Percentiles rank a stretch among this genome's conserved stretches.
These are phyloP conservation scores for Pestalotiopsis sp. DNA, from an alignment of 2,329 filamentous ascomycete genomes.

Conservation along the genomic window DNA sequence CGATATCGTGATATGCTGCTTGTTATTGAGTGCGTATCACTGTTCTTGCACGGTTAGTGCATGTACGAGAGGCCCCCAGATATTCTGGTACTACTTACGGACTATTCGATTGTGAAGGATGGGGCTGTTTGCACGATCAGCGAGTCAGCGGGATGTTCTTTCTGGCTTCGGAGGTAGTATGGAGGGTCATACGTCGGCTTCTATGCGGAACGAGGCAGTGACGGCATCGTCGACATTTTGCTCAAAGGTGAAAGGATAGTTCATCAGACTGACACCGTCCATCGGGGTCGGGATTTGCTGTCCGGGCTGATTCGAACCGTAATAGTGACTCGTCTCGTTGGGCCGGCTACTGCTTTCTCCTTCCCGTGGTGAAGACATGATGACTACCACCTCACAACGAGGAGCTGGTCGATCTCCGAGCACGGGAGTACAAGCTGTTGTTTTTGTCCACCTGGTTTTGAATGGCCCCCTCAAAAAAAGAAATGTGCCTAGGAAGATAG, in stretches of 20 bases:
- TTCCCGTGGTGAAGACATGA: neutral
- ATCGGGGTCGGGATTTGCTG: neutral
- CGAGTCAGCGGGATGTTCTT: neutral
- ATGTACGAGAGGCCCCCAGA: conserved; percentile 1
- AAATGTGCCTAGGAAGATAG: neutral
- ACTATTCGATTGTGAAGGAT: conserved; percentile 4
- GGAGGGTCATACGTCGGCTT: conserved; percentile 14
- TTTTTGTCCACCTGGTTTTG: neutral
- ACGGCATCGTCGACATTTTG: conserved; percentile 12
- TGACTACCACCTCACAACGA: neutral
- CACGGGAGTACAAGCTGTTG: neutral
- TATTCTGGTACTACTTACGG: neutral
- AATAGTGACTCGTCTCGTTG: neutral
- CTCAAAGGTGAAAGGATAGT: conserved; percentile 17
- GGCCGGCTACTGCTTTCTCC: neutral
- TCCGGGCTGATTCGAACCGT: neutral
- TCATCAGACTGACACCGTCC: conserved; percentile 11
- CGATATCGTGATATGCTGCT: conserved; percentile 25
- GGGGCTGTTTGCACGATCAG: neutral
- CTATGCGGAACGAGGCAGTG: conserved; percentile 15
- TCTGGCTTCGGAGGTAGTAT: neutral
- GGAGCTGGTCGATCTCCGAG: neutral
- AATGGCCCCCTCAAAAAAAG: neutral
- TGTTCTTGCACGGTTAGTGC: conserved; percentile 2
- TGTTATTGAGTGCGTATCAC: conserved; percentile 26